Evolutionary conservation across 1,284 basidiomycete species (phyloP), one percentile per base, ranked within the genome.

Genomic region (Xanthoconium separans): DNA sequence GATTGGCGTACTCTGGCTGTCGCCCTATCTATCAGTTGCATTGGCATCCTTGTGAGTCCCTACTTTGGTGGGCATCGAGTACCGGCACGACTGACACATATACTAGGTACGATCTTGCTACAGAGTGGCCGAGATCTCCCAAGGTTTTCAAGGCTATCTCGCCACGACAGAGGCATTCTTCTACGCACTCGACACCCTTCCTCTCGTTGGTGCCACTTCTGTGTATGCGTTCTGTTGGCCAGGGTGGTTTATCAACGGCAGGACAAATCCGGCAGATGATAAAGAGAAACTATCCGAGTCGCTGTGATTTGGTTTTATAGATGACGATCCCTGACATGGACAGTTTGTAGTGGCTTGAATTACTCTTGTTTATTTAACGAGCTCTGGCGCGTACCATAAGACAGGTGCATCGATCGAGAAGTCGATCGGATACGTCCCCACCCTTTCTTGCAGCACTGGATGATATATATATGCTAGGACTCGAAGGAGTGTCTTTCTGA

Each of bases 161-260:
- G 78, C 83, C 9, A 85, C 80, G 1, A 80, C 80, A 20, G 84
- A 87, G 66, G 64, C 69, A 2, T 82, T 78, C 64, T 89, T 90
- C 72, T 87, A 88, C 61, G 79, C 71, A 2, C 73, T 89, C 33
- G 87, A 90, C 65, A 85, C 85, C 2, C 73, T 85, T 11, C 84
- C 84, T 15, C 74, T 89, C 7, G 77, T 84, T 55, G 65, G 89
- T 46, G 84, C 87, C 40, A 79, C 85, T 53, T 68, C 70, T 2
- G 66, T 79, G 10, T 85, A 83, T 58, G 69, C 78, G 30, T 73
- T 77, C 2, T 84, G 83, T 70, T 85, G 84, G 83, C 84, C 82
- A 3, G 81, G 78, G 12, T 69, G 80, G 55, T 83, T 81, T 65
- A 82, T 85, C 27, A 29, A 41, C 1, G 51, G 34, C 4, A 22